Evolutionary conservation across 1,284 basidiomycete species (phyloP).

Genomic region (Sanghuangporus baumii): DNA sequence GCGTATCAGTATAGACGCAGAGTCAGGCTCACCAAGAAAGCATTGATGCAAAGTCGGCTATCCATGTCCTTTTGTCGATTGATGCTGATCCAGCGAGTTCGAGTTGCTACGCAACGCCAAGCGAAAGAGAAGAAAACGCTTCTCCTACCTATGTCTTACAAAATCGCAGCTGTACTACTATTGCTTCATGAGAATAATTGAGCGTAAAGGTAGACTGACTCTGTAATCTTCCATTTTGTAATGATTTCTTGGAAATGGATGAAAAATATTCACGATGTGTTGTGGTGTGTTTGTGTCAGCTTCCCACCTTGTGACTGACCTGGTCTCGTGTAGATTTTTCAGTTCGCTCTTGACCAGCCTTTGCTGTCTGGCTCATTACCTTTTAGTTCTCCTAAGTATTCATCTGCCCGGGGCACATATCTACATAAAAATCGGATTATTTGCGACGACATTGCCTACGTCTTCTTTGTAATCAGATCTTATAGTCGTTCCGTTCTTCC

Average conservation of each 20-base stretch:
- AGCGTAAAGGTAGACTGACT: background rate
- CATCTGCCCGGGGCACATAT: slow-evolving; percentile 18
- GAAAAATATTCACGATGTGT: background rate
- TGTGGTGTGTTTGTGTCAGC: background rate
- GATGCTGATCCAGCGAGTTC: too few species aligned
- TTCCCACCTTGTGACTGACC: slow-evolving; percentile 11
- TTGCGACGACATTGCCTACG: slow-evolving; percentile 14
- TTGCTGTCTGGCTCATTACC: slow-evolving; percentile 10
- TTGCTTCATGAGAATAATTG: too few species aligned
- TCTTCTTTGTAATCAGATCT: slow-evolving; percentile 17
- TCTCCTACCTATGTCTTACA: too few species aligned
- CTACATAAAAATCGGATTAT: slow-evolving; percentile 17
- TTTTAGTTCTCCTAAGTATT: slow-evolving; percentile 15
- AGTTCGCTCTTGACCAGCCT: slow-evolving; percentile 3
- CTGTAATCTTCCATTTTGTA: background rate
- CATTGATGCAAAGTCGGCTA: too few species aligned
- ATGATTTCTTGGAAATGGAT: too few species aligned
- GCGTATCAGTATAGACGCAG: too few species aligned
- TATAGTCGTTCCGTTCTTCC: slow-evolving; percentile 14
- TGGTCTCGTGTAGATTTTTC: slow-evolving; percentile 1
- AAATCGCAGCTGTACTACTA: too few species aligned
- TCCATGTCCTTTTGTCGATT: too few species aligned
- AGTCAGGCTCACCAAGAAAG: too few species aligned
- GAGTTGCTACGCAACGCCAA: too few species aligned
- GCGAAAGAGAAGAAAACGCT: too few species aligned